phyloP scores from a whole-genome alignment of 805 yeast genomes.

The Isabelozyma heimii region DNA sequence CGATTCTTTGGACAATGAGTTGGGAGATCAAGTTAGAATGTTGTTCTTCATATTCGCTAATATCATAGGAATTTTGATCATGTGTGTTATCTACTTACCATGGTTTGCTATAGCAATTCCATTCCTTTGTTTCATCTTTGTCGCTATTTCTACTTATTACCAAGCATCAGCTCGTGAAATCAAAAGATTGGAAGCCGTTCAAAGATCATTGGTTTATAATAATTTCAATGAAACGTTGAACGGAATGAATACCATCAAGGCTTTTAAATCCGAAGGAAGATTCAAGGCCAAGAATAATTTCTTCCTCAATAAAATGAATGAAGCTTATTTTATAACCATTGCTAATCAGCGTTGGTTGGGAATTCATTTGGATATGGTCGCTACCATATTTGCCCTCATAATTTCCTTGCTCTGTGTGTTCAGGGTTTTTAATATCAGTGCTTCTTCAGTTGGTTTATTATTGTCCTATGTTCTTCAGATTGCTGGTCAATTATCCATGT shows the following conservation, averaged over 20 bases:
- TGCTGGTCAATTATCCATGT: slow-evolving; percentile 43
- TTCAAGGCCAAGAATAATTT: slow-evolving; percentile 41
- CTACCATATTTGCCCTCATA: slow-evolving; percentile 11
- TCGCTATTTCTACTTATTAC: slow-evolving; percentile 55
- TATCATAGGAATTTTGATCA: slow-evolving; percentile 57
- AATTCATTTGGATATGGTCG: slow-evolving; percentile 12
- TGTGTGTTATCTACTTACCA: slow-evolving; percentile 69
- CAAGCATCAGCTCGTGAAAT: slow-evolving; percentile 74
- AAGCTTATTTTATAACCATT: slow-evolving; percentile 14
- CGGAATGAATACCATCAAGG: slow-evolving; percentile 69
- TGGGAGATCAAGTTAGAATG: slow-evolving; percentile 67
- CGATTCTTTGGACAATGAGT: slow-evolving; percentile 72
- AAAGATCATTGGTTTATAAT: slow-evolving; percentile 67
- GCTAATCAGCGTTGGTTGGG: slow-evolving; percentile 21
- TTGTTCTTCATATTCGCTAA: slow-evolving; percentile 52
- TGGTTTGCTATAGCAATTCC: too few relatives aligned
- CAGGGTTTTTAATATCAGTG: slow-evolving; percentile 15
- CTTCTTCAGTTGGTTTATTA: slow-evolving; percentile 20
- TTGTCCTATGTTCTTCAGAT: slow-evolving; percentile 31
- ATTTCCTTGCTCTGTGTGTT: slow-evolving; percentile 17
- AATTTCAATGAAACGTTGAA: too few relatives aligned
- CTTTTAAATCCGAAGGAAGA: slow-evolving; percentile 46
- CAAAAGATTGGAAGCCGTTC: slow-evolving; percentile 71
- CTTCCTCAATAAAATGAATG: slow-evolving; percentile 50
- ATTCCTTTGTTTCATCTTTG: too few relatives aligned